Base-by-base conservation (phyloP, 1,284 basidiomycete species). In the Amylostereum areolatum region DNA sequence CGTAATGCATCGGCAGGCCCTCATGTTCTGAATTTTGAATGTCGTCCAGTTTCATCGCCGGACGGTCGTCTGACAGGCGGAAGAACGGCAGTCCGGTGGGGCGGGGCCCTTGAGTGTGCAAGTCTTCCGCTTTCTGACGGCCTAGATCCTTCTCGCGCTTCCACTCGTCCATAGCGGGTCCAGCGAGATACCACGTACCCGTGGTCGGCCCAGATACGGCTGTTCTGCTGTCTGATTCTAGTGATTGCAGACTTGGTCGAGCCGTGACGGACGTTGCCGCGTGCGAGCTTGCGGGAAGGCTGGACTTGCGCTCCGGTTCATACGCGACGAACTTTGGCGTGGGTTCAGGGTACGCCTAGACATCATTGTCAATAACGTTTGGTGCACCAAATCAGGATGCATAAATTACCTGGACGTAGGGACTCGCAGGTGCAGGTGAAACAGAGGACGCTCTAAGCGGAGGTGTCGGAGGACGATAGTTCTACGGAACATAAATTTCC, bases 391-490 rank as follows among this genome's bases (percentile, higher is more conserved):
- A 18, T 18, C 18, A 34, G 31, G 44, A 18, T 30, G 43, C 43
- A 33, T 43, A 28, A 27, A 30, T 24, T 11, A 55, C 55, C 28
- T 54, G 54, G 51, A 34, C 48, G 53, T 53, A 44, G 62, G 58
- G 43, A 59, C 54, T 34, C 60, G 57, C 8, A 57, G 58, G 34
- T n/a, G n/a, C 34, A 35, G 34, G 34, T 9, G 34, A n/a, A 9
- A 8, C n/a, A n/a, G 34, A 8, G n/a, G n/a, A 35, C 34, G 8
- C 9, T 35, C 34, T 35, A 5, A 62, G 52, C 31, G 66, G 66
- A 41, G 66, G 66, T 9, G 66, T 68, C n/a, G 66, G 66, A 28
- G 66, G 66, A 27, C 65, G 60, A 52, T 62, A 67, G 45, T 50
- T 55, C 66, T 68, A 43, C 43, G 12, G 42, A 11, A 35, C 31